Conservation (phyloP, 768 basidiomycete species). For the Lepiota subincarnata region DNA sequence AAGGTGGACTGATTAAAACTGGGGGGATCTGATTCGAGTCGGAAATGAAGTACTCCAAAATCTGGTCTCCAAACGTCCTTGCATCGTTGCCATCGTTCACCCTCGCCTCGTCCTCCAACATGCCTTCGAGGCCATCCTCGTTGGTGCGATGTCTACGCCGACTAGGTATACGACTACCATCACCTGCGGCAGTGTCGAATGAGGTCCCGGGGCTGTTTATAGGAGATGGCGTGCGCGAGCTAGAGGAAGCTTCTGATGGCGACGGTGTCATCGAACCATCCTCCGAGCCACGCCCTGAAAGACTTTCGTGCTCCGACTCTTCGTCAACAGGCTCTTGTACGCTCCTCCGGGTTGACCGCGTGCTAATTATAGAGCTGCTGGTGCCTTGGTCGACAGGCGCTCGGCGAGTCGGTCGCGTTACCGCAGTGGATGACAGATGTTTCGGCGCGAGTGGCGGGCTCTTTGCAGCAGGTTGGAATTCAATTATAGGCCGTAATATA, state of each 20-base stretch:
- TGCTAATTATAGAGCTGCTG: conserved; percentile 37
- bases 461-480: conserved; percentile 84
- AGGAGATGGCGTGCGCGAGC: conserved; percentile 92
- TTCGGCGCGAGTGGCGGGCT: conserved; percentile 96
- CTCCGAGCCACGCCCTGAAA: conserved; percentile 74
- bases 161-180: conserved; percentile 30
- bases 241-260: conserved; percentile 79
- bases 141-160: conserved; percentile 43
- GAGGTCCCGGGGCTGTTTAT: conserved; percentile 56
- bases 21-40: conserved; percentile 90
- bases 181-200: conserved; percentile 37
- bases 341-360: conserved; percentile 60
- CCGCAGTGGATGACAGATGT: conserved; percentile 77
- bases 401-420: conserved; percentile 41
- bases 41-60: conserved; percentile 97
- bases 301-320: conserved; percentile 57
- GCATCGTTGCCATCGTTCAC: conserved; percentile 49
- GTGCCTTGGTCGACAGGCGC: conserved; percentile 32
- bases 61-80: conserved; percentile 87
- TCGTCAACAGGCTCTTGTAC: conserved; percentile 44
- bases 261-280: conserved; percentile 90
- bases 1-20: conserved; percentile 81
- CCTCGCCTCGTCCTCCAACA: conserved; percentile 40
- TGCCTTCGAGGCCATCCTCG: conserved; percentile 43
- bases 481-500: conserved; percentile 87